Base-by-base conservation (phyloP, 441 rosid genomes). In the Croton laevigatus region DNA sequence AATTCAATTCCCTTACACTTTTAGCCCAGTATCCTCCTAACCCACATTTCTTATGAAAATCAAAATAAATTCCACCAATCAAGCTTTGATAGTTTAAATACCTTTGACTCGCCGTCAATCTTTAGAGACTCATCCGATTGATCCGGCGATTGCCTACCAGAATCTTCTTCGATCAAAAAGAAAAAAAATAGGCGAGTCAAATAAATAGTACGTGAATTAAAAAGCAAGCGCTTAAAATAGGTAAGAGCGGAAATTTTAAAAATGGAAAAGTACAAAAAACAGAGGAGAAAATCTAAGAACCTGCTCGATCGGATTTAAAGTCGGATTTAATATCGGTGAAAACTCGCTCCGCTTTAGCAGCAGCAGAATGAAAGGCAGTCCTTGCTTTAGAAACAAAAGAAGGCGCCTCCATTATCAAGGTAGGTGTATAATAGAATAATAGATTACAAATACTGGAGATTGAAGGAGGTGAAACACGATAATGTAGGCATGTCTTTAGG, bases 261-360 rank as follows among this genome's bases (percentile, higher is more conserved):
- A 68, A 60, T 19, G 40, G 65, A 73, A 59, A 62, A 8, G 8
- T 19, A 49, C 42, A 23, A 69, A 53, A 37, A 12, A 59, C n/a
- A n/a, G n/a, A 10, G 13, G 13, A 64, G 20, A 55, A 42, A 51
- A 71, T 61, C 61, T 66, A 17, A 38, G 36, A 12, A 87, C 93
- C 94, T 77, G 75, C 38, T 20, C 78, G 90, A 87, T 89, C 98
- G 81, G 81, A 71, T 40, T 8, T 62, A 57, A 76, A 68, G 63
- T 84, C 90, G 65, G 97, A 88, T 81, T 92, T 92, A 70, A 94
- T 84, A 76, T 94, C 99, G 76, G 93, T 84, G 81, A 95, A 78
- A 65, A 91, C 97, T 53, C 92, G 98, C 85, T 95, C 99, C 81
- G 99, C 98, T 86, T 89, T 92, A 69, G 93, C 96, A 34, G 99